A percentile compares a stretch with the other conserved stretches of the same genome.
Conservation (phyloP, 2,329 filamentous ascomycete genomes). For the Colletotrichum neosansevieriae region DNA sequence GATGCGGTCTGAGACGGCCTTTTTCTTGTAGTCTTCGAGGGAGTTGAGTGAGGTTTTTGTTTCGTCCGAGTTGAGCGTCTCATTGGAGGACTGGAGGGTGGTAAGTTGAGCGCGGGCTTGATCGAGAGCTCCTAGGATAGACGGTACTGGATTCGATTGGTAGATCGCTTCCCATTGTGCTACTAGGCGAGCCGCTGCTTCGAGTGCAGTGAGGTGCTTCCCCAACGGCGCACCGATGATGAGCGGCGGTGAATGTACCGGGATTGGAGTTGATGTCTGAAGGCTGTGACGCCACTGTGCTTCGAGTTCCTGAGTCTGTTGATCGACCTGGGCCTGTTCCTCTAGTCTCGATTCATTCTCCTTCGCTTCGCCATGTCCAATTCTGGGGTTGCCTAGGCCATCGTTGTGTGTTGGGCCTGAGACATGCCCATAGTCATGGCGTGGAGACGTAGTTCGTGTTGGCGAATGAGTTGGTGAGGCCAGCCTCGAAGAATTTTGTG, state of each 20-base stretch:
- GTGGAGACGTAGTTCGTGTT: too few relatives aligned
- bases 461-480: too few relatives aligned
- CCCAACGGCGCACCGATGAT: conserved; percentile 52
- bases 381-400: background rate
- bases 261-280: background rate
- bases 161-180: conserved; percentile 51
- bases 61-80: background rate
- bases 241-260: conserved; percentile 44
- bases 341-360: conserved; percentile 2
- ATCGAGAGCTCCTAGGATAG: conserved; percentile 27
- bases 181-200: conserved; percentile 53
- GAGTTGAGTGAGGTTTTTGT: conserved; percentile 9
- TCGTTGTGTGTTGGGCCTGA: background rate
- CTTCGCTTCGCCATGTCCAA: background rate
- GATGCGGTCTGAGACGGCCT: conserved; percentile 49
- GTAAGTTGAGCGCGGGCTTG: conserved; percentile 26
- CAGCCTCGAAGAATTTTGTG: too few relatives aligned
- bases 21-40: conserved; percentile 25
- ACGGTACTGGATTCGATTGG: conserved; percentile 40
- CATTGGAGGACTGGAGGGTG: background rate
- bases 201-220: conserved; percentile 51
- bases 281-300: background rate
- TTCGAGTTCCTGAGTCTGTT: conserved; percentile 15
- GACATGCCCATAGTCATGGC: background rate
- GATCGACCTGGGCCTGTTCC: conserved; percentile 16